Conservation (phyloP, 1,284 basidiomycete species). For the Sutorius eximius region DNA sequence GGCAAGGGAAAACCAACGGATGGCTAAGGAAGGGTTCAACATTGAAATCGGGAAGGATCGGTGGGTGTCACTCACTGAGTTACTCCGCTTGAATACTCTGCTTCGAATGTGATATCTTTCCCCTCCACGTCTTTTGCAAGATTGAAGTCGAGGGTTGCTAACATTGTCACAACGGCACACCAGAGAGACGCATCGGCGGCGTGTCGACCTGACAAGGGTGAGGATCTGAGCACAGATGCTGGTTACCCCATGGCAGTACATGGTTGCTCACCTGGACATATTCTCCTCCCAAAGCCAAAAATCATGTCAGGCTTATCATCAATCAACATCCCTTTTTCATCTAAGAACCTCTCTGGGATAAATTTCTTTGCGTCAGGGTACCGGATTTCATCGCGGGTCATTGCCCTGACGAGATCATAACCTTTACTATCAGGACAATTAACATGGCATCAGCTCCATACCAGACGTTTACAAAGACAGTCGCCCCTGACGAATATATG, state of each 20-base stretch:
- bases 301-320: constrained; percentile 12
- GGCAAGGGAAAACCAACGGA: constrained; percentile 15
- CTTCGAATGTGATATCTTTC: constrained; percentile 17
- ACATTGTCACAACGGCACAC: constrained; percentile 23
- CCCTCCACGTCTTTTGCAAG: constrained; percentile 18
- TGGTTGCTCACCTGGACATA: constrained; percentile 19
- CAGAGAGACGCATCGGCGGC: constrained; percentile 21
- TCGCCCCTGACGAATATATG: constrained; percentile 8
- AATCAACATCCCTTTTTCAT: constrained; percentile 17
- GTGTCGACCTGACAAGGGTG: constrained; percentile 14
- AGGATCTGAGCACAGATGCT: not conserved
- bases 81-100: constrained; percentile 7
- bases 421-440: no score
- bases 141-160: constrained; percentile 26
- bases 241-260: not conserved
- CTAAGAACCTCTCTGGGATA: constrained; percentile 28
- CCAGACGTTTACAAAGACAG: constrained; percentile 27
- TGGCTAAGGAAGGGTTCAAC: constrained; percentile 5
- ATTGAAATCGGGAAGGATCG: not conserved
- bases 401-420: constrained; percentile 22
- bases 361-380: constrained; percentile 25
- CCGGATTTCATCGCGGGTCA: constrained; percentile 23
- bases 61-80: constrained; percentile 9
- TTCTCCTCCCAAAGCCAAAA: constrained; percentile 31
- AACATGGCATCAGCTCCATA: not conserved